These are phyloP conservation scores for Chalciporus piperatus DNA, from an alignment of 768 basidiomycete species.

Conservation along the genomic window DNA sequence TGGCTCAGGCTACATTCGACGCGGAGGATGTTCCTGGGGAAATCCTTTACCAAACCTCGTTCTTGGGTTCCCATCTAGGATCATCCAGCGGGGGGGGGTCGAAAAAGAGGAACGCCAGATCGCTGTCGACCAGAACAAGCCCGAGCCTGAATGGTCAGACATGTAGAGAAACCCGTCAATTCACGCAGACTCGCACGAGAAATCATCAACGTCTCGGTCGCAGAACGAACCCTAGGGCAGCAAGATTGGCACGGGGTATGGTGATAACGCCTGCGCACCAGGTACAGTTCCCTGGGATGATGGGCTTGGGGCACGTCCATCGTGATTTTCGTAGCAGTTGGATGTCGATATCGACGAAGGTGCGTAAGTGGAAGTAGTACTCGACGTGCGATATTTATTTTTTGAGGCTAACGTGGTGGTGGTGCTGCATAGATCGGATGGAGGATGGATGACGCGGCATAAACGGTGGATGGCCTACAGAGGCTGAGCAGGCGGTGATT, in stretches of 20 bases:
- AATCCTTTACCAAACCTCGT: not conserved
- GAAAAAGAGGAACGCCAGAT: not conserved
- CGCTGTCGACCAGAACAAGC: not conserved
- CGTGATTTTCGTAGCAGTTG: too few species aligned
- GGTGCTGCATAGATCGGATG: not conserved
- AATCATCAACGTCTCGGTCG: too few species aligned
- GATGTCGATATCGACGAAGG: constrained; percentile 4
- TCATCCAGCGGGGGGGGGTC: too few species aligned
- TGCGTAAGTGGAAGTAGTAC: constrained; percentile 10
- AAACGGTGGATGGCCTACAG: constrained; percentile 7
- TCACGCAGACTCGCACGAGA: too few species aligned
- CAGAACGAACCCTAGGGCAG: not conserved
- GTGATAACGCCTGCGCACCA: not conserved
- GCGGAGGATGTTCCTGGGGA: not conserved
- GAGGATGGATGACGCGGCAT: not conserved
- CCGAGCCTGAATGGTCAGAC: not conserved
- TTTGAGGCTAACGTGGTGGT: too few species aligned
- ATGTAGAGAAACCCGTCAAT: too few species aligned
- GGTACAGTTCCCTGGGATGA: too few species aligned
- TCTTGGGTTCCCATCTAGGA: not conserved
- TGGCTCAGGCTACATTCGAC: not conserved
- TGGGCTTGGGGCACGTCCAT: too few species aligned
- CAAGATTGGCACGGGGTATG: not conserved
- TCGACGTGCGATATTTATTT: not conserved
- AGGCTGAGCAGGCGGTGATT: constrained; percentile 6